Evolutionary conservation across 331 rosid species (phyloP), one percentile per base, ranked within the genome.

Genomic region (Quercus phellos): DNA sequence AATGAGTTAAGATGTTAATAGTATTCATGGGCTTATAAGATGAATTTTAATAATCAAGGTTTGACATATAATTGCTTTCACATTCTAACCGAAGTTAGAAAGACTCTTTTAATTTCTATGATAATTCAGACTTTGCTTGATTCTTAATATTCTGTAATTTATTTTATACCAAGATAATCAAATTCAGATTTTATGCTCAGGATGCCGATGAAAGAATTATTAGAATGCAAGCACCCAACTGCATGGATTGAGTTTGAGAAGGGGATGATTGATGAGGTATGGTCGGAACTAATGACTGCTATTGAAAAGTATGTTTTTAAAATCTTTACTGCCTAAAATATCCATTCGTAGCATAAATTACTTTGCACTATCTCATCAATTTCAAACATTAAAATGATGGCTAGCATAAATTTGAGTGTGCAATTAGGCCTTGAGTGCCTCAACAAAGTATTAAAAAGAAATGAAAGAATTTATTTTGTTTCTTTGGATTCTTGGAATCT

Each of bases 211-310:
- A 74, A 88, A 71, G 94, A 94, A 78, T 89, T 94, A 69, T 68
- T 90, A 53, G 97, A 94, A 81, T 83, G 83, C 85, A 92, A 92
- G 89, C 90, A 90, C 78, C 98, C 97, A 59, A 87, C 89, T 8
- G 86, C 96, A 3, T 94, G 99, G 99, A 32, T 84, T 50, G 94
- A 94, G 79, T 94, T 92, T 21, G 98, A 92, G 78, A 94, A 87
- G 85, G 98, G 99, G 68, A 68, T 85, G 75, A 94, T 92, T 81
- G 93, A 90, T 85, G 99, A 92, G 99, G 99, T 92, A 89, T 77
- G 35, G 51, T 75, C 21, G 59, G 50, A 79, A 74, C 80, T 75
- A 51, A 29, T 77, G 50, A 66, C 22, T 66, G 70, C 22, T 32
- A 9, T 32, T 3, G 50, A 66, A 4, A 64, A 64, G 51, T 18